Evolutionary conservation across 2,329 filamentous ascomycete species (phyloP), one percentile per base, ranked within the genome.

Genomic region (Beauveria rudraprayagi): DNA sequence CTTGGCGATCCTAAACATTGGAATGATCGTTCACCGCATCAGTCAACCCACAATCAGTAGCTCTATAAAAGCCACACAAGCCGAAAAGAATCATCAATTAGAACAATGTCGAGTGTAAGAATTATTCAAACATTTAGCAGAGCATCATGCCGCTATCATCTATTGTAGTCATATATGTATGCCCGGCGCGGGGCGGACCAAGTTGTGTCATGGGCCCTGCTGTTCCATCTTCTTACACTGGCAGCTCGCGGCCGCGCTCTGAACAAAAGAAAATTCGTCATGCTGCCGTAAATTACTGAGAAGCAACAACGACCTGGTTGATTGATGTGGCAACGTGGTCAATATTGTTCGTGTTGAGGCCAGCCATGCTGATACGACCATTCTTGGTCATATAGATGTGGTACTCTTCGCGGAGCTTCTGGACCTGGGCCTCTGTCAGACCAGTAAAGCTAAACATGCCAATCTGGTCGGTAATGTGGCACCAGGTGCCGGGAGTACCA

Each of bases 371-470:
- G 76, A 97, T 96, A 54, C 94, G 89, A 24, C 94, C 94, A 71
- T 99, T 99, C 84, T 97, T 97, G 66, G 93, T 97, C 84, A 93
- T 92, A 78, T 94, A 94, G 59, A 94, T 81, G 73, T 94, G 90
- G 63, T 80, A 84, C 56, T 90, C 83, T 63, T 85, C 80, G 57
- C 87, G 82, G 64, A 94, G 77, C 76, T 84, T 86, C 67, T 83
- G 67, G 8, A 93, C 90, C 72, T 94, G 90, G 64, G 83, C 72
- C 77, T 92, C 89, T 14, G 74, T 83, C 72, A 95, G 76, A 14
- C 91, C 91, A 1, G 91, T 95, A 75, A 96, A 99, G 74, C 88
- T 93, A 79, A 99, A 99, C 94, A 99, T 99, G 78, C 94, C 94
- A 72, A 99, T 99, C 82, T 99, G 94, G 70, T 95, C 90, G 17